Percentiles rank a stretch among this genome's conserved stretches.
These are phyloP conservation scores for Extremus antarcticus DNA, from an alignment of 495 filamentous ascomycete genomes.

Conservation along the genomic window DNA sequence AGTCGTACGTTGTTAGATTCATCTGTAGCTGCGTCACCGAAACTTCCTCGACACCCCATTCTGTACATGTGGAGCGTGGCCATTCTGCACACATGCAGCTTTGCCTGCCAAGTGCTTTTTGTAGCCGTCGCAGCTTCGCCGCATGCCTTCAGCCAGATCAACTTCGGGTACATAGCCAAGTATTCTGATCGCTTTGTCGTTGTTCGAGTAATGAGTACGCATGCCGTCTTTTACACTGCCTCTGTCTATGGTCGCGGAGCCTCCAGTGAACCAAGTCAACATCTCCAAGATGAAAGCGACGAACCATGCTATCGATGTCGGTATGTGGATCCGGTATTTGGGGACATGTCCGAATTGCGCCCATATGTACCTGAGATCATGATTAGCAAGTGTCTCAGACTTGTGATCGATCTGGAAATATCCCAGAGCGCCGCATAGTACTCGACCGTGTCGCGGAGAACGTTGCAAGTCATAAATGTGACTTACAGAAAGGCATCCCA, in stretches of 20 bases:
- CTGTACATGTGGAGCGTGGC: too few species aligned
- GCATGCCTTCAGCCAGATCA: constrained; percentile 42
- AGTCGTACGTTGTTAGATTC: constrained; percentile 6
- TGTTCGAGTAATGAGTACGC: constrained; percentile 43
- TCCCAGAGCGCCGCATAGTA: too few species aligned
- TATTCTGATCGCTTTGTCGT: constrained; percentile 44
- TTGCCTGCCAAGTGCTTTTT: constrained; percentile 2
- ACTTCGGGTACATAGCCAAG: constrained; percentile 50
- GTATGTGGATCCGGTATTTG: constrained; percentile 42
- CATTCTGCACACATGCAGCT: too few species aligned
- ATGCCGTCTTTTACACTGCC: constrained; percentile 49
- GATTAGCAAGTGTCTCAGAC: too few species aligned
- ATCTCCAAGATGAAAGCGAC: constrained; percentile 40
- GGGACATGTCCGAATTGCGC: constrained; percentile 47
- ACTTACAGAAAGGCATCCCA: constrained; percentile 52
- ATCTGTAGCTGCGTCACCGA: background rate
- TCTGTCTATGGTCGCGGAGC: constrained; percentile 42
- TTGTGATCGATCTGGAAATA: too few species aligned
- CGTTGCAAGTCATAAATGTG: too few species aligned
- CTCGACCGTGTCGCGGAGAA: too few species aligned
- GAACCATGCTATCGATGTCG: constrained; percentile 39
- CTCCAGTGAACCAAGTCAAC: constrained; percentile 41
- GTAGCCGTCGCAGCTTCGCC: constrained; percentile 20
- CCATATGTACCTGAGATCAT: too few species aligned
- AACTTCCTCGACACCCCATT: background rate